Base-by-base conservation (phyloP, 345 rosid species). In the Salix exigua region DNA sequence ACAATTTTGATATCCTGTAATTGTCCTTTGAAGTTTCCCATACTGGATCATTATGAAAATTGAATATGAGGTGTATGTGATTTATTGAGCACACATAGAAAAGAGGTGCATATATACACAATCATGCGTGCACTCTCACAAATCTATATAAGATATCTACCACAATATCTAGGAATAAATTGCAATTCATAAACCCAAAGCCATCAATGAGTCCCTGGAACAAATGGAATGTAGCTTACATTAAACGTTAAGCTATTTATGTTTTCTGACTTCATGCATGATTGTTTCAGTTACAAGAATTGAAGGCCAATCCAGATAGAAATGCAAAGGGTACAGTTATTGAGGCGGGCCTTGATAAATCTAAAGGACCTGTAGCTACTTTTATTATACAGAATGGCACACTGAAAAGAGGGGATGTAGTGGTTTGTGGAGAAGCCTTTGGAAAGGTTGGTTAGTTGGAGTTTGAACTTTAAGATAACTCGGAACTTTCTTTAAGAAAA, bases 381-480 rank as follows among this genome's bases (percentile, higher is more conserved):
- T 89, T 96, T 86, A 91, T 96, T 78, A 90, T 96, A 81, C 98
- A 93, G 87, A 96, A 96, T 70, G 99, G 99, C 38, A 96, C 97
- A 13, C 88, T 96, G 70, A 96, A 82, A 88, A 88, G 83, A 87
- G 99, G 98, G 73, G 94, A 96, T 71, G 82, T 91, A 73, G 90
- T 96, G 78, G 97, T 91, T 82, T 96, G 98, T 82, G 99, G 99
- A 78, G 91, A 87, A 86, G 96, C 97, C 79, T 96, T 88, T 83
- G 99, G 99, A 80, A 96, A 96, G 99, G 99, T 96, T 70, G 77
- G 85, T 76, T 63, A 42, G 4, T 72, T 68, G 68, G 68, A 75
- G 77, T 63, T 72, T 77, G 55, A 48, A 38, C 11, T 58, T 58
- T 23, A n/a, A 58, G 23, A 58, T 9, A 58, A 58, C 62, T 58